phyloP scores from a whole-genome alignment of 768 basidiomycete species.

The Antrodiella citrinella region DNA sequence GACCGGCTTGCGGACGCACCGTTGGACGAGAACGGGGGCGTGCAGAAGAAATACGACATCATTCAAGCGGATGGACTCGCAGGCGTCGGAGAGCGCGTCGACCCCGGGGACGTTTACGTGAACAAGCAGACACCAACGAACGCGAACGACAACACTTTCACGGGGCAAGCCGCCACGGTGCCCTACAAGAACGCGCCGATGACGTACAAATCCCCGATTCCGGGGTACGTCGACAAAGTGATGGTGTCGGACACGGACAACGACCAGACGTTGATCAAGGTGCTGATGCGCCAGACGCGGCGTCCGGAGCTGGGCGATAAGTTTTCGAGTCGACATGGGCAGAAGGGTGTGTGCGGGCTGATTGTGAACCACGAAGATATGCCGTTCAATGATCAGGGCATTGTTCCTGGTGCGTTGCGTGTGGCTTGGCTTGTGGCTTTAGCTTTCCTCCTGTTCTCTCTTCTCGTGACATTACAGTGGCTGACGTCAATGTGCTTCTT shows the following conservation, averaged over 20 bases:
- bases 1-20: slow-evolving; percentile 95
- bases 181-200: slow-evolving; percentile 91
- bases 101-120: slow-evolving; percentile 89
- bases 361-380: slow-evolving; percentile 99
- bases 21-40: slow-evolving; percentile 69
- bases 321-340: slow-evolving; percentile 95
- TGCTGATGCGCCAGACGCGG: slow-evolving; percentile 93
- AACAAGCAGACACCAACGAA: slow-evolving; percentile 96
- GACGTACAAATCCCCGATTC: slow-evolving; percentile 88
- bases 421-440: slow-evolving; percentile 5
- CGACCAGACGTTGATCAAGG: slow-evolving; percentile 94
- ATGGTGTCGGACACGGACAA: slow-evolving; percentile 96
- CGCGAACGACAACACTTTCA: slow-evolving; percentile 86
- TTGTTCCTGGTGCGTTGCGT: slow-evolving; percentile 64
- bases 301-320: slow-evolving; percentile 97
- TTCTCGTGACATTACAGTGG: not conserved
- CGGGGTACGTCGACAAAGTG: slow-evolving; percentile 95
- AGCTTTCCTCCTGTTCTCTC: not conserved
- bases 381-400: slow-evolving; percentile 98
- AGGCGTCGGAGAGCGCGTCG: slow-evolving; percentile 89
- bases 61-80: slow-evolving; percentile 90
- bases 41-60: slow-evolving; percentile 82
- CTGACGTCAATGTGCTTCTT: not conserved
- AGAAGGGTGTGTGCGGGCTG: slow-evolving; percentile 97
- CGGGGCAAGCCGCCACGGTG: slow-evolving; percentile 72